A percentile compares a stretch with the other conserved stretches of the same genome.
These are phyloP conservation scores for Diutina sp. DNA, from an alignment of 1,139 yeast species.

Conservation along the genomic window DNA sequence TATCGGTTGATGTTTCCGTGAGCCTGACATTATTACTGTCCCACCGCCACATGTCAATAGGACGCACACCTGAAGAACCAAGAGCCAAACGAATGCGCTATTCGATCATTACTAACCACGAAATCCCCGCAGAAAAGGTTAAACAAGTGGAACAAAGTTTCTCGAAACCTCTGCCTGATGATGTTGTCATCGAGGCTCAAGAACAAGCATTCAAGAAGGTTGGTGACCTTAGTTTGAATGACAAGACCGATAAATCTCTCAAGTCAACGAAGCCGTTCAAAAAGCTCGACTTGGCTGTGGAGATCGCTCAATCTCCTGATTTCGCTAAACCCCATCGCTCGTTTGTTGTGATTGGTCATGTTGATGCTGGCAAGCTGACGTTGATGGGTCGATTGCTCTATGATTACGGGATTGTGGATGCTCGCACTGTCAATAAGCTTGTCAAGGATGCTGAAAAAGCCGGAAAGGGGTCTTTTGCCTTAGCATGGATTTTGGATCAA, in stretches of 20 bases:
- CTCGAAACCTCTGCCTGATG: constrained; percentile 47
- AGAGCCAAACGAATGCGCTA: background rate
- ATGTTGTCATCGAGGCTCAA: constrained; percentile 52
- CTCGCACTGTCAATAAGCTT: constrained; percentile 61
- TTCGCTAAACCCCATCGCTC: constrained; percentile 52
- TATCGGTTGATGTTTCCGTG: background rate
- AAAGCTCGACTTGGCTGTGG: constrained; percentile 25
- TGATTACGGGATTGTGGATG: constrained; percentile 73
- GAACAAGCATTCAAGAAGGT: constrained; percentile 33
- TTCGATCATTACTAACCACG: constrained; percentile 1
- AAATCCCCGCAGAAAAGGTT: constrained; percentile 1
- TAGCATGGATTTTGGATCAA: constrained; percentile 98
- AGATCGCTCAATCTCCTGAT: constrained; percentile 20
- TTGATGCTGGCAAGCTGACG: constrained; percentile 96
- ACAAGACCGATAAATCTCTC: constrained; percentile 3
- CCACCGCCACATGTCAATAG: background rate
- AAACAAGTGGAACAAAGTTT: background rate
- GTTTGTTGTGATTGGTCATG: constrained; percentile 89
- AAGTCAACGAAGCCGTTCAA: constrained; percentile 28
- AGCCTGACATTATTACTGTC: background rate
- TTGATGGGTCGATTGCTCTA: constrained; percentile 79
- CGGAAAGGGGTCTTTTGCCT: constrained; percentile 88
- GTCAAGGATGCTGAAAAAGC: constrained; percentile 68
- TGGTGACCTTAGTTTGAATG: constrained; percentile 9
- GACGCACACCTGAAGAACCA: background rate